Evolutionary conservation across 192 early-diverging fungal species (phyloP), one percentile per base, ranked within the genome.

Genomic region (Mortierella claussenii): DNA sequence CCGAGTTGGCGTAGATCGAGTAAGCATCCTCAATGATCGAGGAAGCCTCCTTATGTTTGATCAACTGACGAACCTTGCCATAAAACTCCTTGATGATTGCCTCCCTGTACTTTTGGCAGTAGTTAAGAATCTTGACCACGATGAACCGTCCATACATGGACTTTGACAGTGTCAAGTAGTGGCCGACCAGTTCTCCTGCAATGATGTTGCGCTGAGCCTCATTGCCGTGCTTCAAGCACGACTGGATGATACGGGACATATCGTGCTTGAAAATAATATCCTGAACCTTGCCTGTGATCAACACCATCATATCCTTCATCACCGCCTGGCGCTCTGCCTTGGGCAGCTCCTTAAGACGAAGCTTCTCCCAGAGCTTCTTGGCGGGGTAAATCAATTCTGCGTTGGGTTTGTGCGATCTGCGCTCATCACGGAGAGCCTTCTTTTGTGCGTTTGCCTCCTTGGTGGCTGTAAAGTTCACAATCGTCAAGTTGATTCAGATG

Each of bases 251-350:
- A 59, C 97, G 90, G 54, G 92, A 93, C 79, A 94, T 93, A 73
- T 98, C 97, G 88, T 96, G 95, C 83, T 97, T 96, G 81, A 96
- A 94, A 69, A 93, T 92, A 37, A 97, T 78, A 79, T 96, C 95
- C 60, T 89, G 85, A 50, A 95, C 90, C 63, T 89, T 89, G 60
- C 96, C 96, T 18, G 79, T 79, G 49, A 97, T 85, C 40, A 94
- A 53, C 10, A 55, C 84, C 95, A 98, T 94, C 79, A 98, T 90
- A 45, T 90, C 76, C 17, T 80, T 81, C 92, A 98, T 93, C 30
- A 90, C 79, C 32, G 56, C 40, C 30, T 79, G 65, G 31, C 94
- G 85, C 65, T 90, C 88, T 32, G 83, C 84, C 20, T 78, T 79
- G n/a, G 82, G 84, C 9, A 94, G 62, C 48, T 90, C 86, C 73